Percentiles rank a stretch among this genome's conserved stretches.
These are phyloP conservation scores for Castanospermum australe DNA, from an alignment of 306 rosid genomes.

Conservation along the genomic window DNA sequence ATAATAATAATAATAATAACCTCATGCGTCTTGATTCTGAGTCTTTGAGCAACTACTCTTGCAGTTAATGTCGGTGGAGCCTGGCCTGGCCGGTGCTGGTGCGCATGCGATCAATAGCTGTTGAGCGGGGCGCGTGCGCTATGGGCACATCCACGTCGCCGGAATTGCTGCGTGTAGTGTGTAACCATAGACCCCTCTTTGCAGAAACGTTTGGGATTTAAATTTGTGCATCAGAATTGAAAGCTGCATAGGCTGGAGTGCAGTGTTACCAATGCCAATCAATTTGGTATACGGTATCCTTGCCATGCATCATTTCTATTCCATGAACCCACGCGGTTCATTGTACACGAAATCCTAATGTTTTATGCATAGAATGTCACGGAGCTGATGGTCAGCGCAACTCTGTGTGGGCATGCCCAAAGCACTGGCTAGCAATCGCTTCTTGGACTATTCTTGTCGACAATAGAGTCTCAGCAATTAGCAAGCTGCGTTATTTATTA, in stretches of 20 bases:
- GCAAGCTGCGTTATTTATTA: background rate
- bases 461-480: background rate
- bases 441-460: background rate
- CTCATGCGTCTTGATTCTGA: too few relatives aligned
- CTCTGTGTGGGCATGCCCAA: background rate
- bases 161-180: background rate
- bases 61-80: background rate
- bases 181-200: background rate
- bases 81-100: background rate
- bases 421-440: background rate
- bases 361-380: too few relatives aligned
- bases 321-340: conserved; percentile 29
- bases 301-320: background rate
- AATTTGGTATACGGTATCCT: background rate
- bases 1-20: too few relatives aligned
- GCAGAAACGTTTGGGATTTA: conserved; percentile 31
- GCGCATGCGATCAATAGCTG: background rate
- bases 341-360: background rate
- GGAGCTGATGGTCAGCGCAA: background rate
- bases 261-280: background rate
- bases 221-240: conserved; percentile 22
- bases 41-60: background rate
- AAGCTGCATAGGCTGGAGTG: conserved; percentile 23
- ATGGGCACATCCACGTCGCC: background rate
- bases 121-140: background rate